phyloP scores from a whole-genome alignment of 2,329 filamentous ascomycete genomes.

The Paecilomyces variotii region DNA sequence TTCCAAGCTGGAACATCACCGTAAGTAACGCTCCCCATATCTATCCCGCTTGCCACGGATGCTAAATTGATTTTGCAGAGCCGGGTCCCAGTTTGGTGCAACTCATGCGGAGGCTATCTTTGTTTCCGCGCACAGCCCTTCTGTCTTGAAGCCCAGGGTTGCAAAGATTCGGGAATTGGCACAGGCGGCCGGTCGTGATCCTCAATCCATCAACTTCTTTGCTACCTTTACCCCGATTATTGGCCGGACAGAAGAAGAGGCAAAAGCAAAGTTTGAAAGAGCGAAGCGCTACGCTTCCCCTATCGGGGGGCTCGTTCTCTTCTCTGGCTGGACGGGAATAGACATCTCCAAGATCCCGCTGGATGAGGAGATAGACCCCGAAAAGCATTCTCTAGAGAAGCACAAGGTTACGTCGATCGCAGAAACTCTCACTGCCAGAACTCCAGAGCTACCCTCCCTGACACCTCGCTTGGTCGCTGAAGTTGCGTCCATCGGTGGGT shows the following conservation, averaged over 20 bases:
- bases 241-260: constrained; percentile 46
- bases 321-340: constrained; percentile 54
- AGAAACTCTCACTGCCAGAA: constrained; percentile 43
- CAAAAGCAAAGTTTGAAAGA: constrained; percentile 44
- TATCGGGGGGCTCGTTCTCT: constrained; percentile 48
- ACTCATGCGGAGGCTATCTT: constrained; percentile 56
- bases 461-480: constrained; percentile 41
- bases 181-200: constrained; percentile 46
- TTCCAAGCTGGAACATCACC: constrained; percentile 54
- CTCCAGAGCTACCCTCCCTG: constrained; percentile 40
- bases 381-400: constrained; percentile 47
- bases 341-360: constrained; percentile 51
- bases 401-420: constrained; percentile 44
- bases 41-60: not conserved
- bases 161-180: constrained; percentile 47
- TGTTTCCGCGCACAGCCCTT: constrained; percentile 47
- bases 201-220: constrained; percentile 50
- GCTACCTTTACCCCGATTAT: constrained; percentile 44
- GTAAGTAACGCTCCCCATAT: not conserved
- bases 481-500: constrained; percentile 41
- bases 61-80: constrained; percentile 14
- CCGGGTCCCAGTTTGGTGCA: constrained; percentile 49
- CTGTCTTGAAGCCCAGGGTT: constrained; percentile 44
- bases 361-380: constrained; percentile 48
- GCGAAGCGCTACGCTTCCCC: constrained; percentile 46